phyloP scores from a whole-genome alignment of 148 eudicot genomes.

The Agrostemma githago region DNA sequence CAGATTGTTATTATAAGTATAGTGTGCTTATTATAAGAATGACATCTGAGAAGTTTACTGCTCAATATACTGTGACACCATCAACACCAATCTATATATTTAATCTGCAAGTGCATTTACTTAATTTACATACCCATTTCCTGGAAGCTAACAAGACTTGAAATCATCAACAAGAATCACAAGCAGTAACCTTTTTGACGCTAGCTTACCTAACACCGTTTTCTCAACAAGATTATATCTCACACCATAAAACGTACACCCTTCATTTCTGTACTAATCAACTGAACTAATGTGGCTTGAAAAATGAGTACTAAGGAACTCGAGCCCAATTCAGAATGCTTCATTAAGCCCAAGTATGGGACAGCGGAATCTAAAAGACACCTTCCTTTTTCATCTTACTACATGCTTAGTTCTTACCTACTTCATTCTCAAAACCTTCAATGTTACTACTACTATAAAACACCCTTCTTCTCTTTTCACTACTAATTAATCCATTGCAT shows the following conservation, averaged over 20 bases:
- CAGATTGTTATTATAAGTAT: no score
- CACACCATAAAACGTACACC: background rate
- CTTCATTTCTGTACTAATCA: background rate
- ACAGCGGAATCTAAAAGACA: slow-evolving; percentile 9
- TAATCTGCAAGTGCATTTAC: background rate
- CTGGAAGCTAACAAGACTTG: background rate
- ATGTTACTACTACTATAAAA: no score
- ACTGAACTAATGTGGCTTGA: background rate
- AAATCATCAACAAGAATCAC: background rate
- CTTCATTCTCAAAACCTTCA: no score
- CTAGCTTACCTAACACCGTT: background rate
- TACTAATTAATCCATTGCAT: no score
- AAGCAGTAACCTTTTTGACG: background rate
- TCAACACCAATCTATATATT: background rate
- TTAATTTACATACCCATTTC: background rate
- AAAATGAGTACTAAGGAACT: slow-evolving; percentile 1
- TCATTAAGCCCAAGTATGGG: slow-evolving; percentile 23
- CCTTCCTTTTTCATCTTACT: no score
- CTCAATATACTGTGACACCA: background rate
- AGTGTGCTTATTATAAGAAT: background rate
- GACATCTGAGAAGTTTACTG: background rate
- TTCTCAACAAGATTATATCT: background rate
- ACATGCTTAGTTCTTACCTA: no score
- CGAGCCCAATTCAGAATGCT: slow-evolving; percentile 20
- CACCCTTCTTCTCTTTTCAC: no score